phyloP scores from a whole-genome alignment of 768 basidiomycete genomes.

The Mycena olivaceomarginata region DNA sequence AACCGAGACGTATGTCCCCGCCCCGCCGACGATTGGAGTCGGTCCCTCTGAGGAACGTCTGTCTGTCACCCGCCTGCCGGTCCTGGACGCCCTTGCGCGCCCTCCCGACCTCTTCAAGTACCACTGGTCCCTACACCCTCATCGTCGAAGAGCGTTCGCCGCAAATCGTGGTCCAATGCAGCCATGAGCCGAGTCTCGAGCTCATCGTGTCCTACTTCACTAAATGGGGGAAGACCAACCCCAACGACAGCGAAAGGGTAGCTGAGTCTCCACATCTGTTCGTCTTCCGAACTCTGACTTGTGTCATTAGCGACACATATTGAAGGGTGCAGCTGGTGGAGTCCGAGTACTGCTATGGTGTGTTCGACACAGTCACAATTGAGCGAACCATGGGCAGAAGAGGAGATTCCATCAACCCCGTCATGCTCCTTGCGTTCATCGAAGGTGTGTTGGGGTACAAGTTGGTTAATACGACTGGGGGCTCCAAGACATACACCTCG shows the following conservation, averaged over 20 bases:
- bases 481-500: constrained; percentile 54
- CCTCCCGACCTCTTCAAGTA: constrained; percentile 58
- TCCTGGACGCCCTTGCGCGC: constrained; percentile 53
- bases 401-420: constrained; percentile 53
- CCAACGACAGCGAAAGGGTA: constrained; percentile 55
- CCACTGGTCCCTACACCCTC: constrained; percentile 55
- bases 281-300: not conserved
- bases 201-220: constrained; percentile 58
- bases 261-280: too few relatives aligned
- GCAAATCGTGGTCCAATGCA: constrained; percentile 57
- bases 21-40: constrained; percentile 21
- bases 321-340: constrained; percentile 58
- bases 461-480: constrained; percentile 56
- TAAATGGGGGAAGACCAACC: constrained; percentile 58
- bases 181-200: constrained; percentile 61
- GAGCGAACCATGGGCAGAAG: constrained; percentile 49
- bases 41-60: constrained; percentile 23
- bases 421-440: constrained; percentile 59
- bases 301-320: constrained; percentile 51
- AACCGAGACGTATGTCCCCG: constrained; percentile 34
- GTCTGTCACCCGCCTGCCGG: constrained; percentile 49
- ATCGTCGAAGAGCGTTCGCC: constrained; percentile 54
- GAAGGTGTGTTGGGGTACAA: constrained; percentile 63
- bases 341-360: constrained; percentile 56
- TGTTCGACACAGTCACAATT: constrained; percentile 58